These are phyloP conservation scores for Phialemonium atrogriseum DNA, from an alignment of 2,329 filamentous ascomycete genomes.

Conservation along the genomic window DNA sequence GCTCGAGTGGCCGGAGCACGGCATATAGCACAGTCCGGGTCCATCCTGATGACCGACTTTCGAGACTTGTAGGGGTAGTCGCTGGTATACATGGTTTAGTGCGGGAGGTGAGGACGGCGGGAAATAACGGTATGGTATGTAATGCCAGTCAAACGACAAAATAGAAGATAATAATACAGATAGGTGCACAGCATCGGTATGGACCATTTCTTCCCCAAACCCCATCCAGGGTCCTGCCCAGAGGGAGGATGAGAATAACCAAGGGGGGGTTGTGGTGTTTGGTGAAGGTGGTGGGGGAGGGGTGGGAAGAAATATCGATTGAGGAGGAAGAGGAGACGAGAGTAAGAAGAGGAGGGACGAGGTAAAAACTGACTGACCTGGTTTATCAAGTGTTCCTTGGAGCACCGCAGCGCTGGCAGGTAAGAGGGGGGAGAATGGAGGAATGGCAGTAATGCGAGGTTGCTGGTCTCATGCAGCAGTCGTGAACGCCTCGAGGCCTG, in stretches of 20 bases:
- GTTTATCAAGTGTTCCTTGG: conserved; percentile 9
- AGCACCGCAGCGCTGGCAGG: not conserved
- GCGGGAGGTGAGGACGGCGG: conserved; percentile 18
- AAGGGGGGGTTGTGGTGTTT: conserved; percentile 9
- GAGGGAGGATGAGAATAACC: conserved; percentile 4
- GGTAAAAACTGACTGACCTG: conserved; percentile 12
- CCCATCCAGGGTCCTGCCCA: conserved; percentile 15
- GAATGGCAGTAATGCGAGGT: conserved; percentile 2
- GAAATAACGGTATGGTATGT: conserved; percentile 16
- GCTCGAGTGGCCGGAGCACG: conserved; percentile 46
- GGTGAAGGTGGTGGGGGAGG: conserved; percentile 6
- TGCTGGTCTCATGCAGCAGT: conserved; percentile 5
- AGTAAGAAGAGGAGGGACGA: not conserved
- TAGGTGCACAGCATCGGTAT: conserved; percentile 19
- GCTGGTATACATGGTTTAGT: conserved; percentile 39
- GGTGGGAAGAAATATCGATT: conserved; percentile 1
- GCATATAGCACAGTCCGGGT: conserved; percentile 63
- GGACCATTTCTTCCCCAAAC: conserved; percentile 22
- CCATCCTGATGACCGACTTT: conserved; percentile 52
- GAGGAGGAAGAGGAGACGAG: conserved; percentile 4
- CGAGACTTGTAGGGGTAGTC: conserved; percentile 31
- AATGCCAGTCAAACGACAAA: conserved; percentile 8
- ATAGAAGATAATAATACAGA: conserved; percentile 19
- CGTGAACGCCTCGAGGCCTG: not conserved
- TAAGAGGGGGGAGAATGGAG: conserved; percentile 3